Evolutionary conservation across 1,139 yeast species (phyloP), one percentile per base, ranked within the genome.

Genomic region (Hemisphaericaspora lyxosophila): DNA sequence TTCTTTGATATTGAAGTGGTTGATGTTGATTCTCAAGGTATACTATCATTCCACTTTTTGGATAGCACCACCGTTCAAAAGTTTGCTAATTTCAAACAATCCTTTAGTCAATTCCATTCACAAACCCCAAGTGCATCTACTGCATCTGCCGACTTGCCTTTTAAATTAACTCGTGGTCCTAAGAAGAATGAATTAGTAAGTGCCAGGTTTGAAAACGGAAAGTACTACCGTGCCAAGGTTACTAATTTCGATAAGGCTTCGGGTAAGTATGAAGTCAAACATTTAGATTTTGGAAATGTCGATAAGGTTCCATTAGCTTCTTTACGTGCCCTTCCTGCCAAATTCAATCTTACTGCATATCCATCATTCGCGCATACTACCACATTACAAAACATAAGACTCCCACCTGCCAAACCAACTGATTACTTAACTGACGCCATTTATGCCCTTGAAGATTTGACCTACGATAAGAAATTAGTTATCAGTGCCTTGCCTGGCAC

Each of bases 1-100:
- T 83, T 82, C 57, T 66, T 75, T 48, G 90, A 85, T 53, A 73
- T 82, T 34, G 77, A 75, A 47, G 74, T 85, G 13, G 75, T 84
- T 7, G 81, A 76, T 46, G 67, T 84, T 33, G 64, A 64, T 23
- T 32, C 41, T 7, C 40, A 41, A 6, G 87, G 86, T n/a, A 55
- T 68, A 1, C 53, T 84, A 35, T 74, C 77, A 19, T 78, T 72
- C 63, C 86, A 82, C 38, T 55, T 64, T 25, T 50, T 67, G 38
- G 73, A 74, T 44, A 50, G 63, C 0, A 60, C 59, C 9, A 64
- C 67, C 18, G 58, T 57, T 11, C 57, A 57, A 32, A 54, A 51
- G 33, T 71, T 78, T 40, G 53, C 62, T 26, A 38, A 53, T 1
- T 77, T 79, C 60, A 76, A 75, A 67, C 55, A 60, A 40, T 57